Conservation (phyloP, 208 protist species). For the Polymyxa betae region DNA sequence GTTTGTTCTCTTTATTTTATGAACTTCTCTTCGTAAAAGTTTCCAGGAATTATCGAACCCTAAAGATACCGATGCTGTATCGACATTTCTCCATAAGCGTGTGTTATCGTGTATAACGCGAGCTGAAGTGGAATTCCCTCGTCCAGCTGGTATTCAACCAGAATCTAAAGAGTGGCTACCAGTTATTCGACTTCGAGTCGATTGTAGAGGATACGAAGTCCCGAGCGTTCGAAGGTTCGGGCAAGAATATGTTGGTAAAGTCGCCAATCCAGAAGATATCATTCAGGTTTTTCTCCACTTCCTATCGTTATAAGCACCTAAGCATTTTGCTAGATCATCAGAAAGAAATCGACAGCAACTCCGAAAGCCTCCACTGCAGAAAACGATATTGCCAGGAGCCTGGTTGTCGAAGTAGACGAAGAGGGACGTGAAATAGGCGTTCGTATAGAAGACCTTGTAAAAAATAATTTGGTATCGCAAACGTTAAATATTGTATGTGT, state of each 20-base stretch:
- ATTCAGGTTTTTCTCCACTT: not conserved
- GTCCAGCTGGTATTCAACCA: not conserved
- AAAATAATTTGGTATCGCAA: not conserved
- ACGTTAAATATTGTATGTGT: not conserved
- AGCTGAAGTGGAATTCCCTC: not conserved
- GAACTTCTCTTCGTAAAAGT: not conserved
- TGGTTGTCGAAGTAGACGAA: not conserved
- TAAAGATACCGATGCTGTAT: not conserved
- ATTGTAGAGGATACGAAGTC: conserved; percentile 50
- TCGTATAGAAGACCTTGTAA: conserved; percentile 17
- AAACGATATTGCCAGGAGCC: not conserved
- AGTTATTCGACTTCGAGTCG: conserved; percentile 62
- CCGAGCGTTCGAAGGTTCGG: conserved; percentile 56
- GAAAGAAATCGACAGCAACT: not conserved
- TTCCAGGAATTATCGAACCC: not conserved
- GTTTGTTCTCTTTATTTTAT: not conserved
- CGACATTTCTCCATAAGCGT: not conserved
- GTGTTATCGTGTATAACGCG: not conserved
- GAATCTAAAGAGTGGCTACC: conserved; percentile 37
- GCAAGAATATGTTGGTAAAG: conserved; percentile 63
- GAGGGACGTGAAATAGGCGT: not conserved
- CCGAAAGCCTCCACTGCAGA: not conserved
- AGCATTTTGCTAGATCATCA: too few species aligned
- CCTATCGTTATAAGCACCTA: too few species aligned
- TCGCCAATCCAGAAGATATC: conserved; percentile 54